phyloP scores from a whole-genome alignment of 305 asterid species.

The Solanum hybrid region DNA sequence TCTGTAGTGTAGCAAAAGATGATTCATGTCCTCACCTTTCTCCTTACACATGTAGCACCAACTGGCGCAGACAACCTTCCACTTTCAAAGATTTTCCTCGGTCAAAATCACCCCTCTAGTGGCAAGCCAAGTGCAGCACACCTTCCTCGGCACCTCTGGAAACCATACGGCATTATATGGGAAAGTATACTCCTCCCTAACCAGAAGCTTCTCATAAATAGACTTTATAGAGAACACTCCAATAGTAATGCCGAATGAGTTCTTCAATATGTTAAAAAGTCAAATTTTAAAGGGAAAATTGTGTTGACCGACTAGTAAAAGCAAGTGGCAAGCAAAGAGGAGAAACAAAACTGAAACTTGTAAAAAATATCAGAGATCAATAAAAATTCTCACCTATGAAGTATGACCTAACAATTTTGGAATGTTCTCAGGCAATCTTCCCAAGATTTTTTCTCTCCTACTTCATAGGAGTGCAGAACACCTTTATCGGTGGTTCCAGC shows the following conservation, averaged over 20 bases:
- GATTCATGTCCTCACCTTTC: neutral
- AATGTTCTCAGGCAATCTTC: neutral
- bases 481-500: neutral
- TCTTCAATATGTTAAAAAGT: neutral
- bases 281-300: neutral
- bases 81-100: neutral
- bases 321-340: neutral
- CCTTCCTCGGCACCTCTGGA: neutral
- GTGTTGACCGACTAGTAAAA: neutral
- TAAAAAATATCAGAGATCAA: neutral
- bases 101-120: neutral
- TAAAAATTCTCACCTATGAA: neutral
- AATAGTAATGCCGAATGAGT: neutral
- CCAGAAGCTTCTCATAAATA: neutral
- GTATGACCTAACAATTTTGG: neutral
- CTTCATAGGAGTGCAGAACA: neutral
- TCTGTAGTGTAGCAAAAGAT: neutral
- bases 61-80: neutral
- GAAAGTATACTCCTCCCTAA: neutral
- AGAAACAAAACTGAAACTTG: neutral
- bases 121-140: neutral
- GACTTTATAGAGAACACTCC: neutral
- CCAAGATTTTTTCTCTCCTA: neutral
- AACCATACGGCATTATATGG: neutral
- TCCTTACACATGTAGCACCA: neutral